Conservation (phyloP, 768 basidiomycete genomes). For the Suillus hirtellus region DNA sequence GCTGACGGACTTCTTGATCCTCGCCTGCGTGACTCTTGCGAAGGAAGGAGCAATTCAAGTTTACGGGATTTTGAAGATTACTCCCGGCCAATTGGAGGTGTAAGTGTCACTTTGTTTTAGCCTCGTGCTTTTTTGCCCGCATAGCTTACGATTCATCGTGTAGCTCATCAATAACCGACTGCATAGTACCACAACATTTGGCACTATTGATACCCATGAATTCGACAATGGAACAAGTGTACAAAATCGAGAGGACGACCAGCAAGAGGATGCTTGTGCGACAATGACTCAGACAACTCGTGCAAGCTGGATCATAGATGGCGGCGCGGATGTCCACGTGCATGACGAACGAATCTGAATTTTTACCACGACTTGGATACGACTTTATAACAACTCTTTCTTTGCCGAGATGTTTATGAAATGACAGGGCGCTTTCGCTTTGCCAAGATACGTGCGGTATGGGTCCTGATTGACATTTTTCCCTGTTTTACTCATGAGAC, state of each 20-base stretch:
- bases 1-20: conserved; percentile 33
- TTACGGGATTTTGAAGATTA: conserved; percentile 35
- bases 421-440: neutral
- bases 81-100: conserved; percentile 34
- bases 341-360: neutral
- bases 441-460: conserved; percentile 13
- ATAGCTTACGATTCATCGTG: neutral
- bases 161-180: conserved; percentile 33
- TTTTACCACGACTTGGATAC: neutral
- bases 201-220: conserved; percentile 27
- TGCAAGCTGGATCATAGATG: conserved; percentile 18
- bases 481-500: neutral
- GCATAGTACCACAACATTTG: conserved; percentile 35
- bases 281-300: conserved; percentile 5
- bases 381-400: neutral
- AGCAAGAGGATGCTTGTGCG: conserved; percentile 17
- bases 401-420: conserved; percentile 3
- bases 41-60: conserved; percentile 28
- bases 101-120: conserved; percentile 15
- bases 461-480: neutral
- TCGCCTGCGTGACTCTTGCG: conserved; percentile 19
- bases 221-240: conserved; percentile 11
- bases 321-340: neutral
- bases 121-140: neutral
- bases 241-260: conserved; percentile 5